Base-by-base conservation (phyloP, 1,139 yeast genomes). In the Hanseniaspora gamundiae region DNA sequence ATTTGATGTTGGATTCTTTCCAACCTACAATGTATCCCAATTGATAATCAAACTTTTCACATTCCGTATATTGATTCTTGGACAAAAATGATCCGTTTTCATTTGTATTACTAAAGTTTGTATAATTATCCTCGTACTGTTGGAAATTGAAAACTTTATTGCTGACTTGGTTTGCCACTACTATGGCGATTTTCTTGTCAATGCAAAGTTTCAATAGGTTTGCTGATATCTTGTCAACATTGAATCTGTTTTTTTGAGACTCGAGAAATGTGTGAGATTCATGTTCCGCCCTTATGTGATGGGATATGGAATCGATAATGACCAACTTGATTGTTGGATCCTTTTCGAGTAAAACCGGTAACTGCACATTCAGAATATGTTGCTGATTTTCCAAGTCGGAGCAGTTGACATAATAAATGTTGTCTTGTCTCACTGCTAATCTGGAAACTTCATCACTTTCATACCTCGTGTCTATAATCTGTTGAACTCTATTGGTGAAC, bases 271-370 rank as follows among this genome's bases (percentile, higher is more conserved):
- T 49, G 59, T 65, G 42, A 62, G 67, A 59, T 6, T 67, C 65
- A 38, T 78, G 68, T 52, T 82, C 93, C 2, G 81, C 77, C 46
- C 95, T 65, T 43, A 81, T 65, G 57, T 85, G 95, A 50, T 86
- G 93, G 0, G 95, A 85, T n/a, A 87, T 76, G 31, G 94, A 82
- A 60, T 87, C 96, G 9, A 87, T 69, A 0, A 85, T 68, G 0
- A 87, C 66, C 19, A 82, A 53, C 39, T 74, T 78, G 2, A 76
- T 68, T 4, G 60, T 60, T 10, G 56, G 51, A 40, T 68, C 65
- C 39, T 70, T 58, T 26, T 68, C 63, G 10, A 79, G 56, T 38
- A 76, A 58, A 1, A 70, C 60, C 0, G 94, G 94, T 4, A 87
- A 62, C 54, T 84, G 94, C 19, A 81, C 80, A 48, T 68, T 71